A percentile compares a stretch with the other conserved stretches of the same genome.
These are phyloP conservation scores for Gossypium anomalum DNA, from an alignment of 345 rosid species.

Conservation along the genomic window DNA sequence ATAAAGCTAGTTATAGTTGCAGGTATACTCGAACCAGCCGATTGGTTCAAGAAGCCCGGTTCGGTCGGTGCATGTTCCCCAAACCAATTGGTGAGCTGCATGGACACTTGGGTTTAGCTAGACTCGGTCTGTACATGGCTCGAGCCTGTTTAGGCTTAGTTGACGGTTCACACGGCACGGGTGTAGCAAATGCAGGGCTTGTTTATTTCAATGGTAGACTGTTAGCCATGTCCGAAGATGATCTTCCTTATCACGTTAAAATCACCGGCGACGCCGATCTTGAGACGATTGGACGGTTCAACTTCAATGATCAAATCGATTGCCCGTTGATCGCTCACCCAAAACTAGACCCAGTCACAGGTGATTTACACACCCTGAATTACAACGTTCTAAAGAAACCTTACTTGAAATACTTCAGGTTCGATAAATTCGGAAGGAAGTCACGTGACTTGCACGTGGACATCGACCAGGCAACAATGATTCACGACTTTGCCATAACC, in stretches of 20 bases:
- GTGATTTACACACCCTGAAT: constrained; percentile 55
- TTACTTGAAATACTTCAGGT: constrained; percentile 52
- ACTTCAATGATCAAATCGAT: constrained; percentile 48
- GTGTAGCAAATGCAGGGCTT: constrained; percentile 74
- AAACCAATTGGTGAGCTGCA: constrained; percentile 77
- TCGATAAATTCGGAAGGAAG: constrained; percentile 42
- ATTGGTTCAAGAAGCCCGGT: constrained; percentile 48
- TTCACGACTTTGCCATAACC: constrained; percentile 73
- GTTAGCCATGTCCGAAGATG: constrained; percentile 82
- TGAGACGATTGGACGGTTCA: constrained; percentile 51
- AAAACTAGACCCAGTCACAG: constrained; percentile 57
- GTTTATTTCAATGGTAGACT: constrained; percentile 58
- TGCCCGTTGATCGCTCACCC: constrained; percentile 75
- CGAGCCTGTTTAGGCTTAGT: constrained; percentile 49
- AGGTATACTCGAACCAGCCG: constrained; percentile 63
- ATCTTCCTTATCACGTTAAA: constrained; percentile 61
- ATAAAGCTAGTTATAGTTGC: constrained; percentile 53
- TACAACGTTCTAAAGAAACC: constrained; percentile 54
- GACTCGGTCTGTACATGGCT: constrained; percentile 51
- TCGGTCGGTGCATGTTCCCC: constrained; percentile 59
- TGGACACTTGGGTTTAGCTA: constrained; percentile 64
- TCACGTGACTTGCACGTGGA: constrained; percentile 45
- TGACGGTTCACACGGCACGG: constrained; percentile 51
- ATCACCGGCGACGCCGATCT: constrained; percentile 50
- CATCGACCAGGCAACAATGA: constrained; percentile 52